Conservation (phyloP, 306 rosid genomes). For the Gastrolobium bilobum region DNA sequence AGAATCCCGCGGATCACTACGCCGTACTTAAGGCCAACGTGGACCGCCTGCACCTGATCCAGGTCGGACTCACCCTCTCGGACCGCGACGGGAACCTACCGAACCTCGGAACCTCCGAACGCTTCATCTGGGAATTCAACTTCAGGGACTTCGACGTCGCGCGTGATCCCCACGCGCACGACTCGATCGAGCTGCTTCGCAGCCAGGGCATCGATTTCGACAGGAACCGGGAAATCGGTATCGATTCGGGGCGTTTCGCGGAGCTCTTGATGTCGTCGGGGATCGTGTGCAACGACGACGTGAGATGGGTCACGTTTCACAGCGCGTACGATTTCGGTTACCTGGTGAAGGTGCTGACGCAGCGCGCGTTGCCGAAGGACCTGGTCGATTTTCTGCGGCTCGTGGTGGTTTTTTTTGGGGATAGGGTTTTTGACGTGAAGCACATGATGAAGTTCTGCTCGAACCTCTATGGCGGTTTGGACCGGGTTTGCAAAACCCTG, state of each 20-base stretch:
- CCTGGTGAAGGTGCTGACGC: constrained; percentile 69
- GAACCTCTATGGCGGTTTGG: constrained; percentile 68
- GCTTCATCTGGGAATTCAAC: constrained; percentile 74
- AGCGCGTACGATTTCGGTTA: constrained; percentile 80
- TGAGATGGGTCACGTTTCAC: constrained; percentile 77
- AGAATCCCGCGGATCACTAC: constrained; percentile 47
- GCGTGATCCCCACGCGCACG: constrained; percentile 66
- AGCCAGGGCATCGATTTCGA: constrained; percentile 78
- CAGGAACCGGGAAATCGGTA: constrained; percentile 52
- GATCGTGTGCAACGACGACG: constrained; percentile 61
- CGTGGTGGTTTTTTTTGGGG: constrained; percentile 66
- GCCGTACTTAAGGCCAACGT: constrained; percentile 72
- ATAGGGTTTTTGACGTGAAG: constrained; percentile 72
- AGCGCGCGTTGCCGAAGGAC: constrained; percentile 55
- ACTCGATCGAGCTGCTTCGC: constrained; percentile 66
- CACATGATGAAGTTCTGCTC: constrained; percentile 62
- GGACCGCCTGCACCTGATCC: constrained; percentile 66
- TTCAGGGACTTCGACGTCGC: constrained; percentile 70
- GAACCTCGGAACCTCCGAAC: constrained; percentile 51
- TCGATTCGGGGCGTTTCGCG: constrained; percentile 62
- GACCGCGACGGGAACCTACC: constrained; percentile 68
- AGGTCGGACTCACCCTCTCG: constrained; percentile 69
- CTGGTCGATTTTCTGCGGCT: constrained; percentile 49
- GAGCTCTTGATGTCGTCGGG: constrained; percentile 82
- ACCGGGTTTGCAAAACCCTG: constrained; percentile 56